Evolutionary conservation across 208 protist genomes (phyloP).

Genomic region (Wallacemonas rigidus): DNA sequence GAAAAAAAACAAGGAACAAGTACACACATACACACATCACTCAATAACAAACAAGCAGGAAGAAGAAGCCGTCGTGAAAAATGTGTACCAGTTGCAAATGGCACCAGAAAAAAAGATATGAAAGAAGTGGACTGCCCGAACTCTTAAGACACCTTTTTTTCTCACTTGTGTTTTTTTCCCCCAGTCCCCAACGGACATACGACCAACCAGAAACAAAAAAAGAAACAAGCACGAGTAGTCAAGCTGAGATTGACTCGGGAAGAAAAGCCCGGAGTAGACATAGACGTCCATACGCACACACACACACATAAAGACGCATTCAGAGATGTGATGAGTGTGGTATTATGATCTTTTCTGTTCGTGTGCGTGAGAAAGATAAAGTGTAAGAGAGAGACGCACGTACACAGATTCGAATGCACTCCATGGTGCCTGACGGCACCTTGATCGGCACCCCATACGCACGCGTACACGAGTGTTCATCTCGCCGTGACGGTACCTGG

Average conservation of each 20-base stretch:
- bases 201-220: not conserved
- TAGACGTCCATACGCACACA: not conserved
- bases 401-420: too few species aligned
- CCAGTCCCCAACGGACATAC: not conserved
- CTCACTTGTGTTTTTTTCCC: conserved; percentile 9
- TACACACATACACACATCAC: not conserved
- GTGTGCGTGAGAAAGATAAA: too few species aligned
- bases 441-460: too few species aligned
- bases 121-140: not conserved
- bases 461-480: too few species aligned
- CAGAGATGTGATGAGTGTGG: too few species aligned
- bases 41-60: not conserved
- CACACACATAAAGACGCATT: not conserved
- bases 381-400: too few species aligned
- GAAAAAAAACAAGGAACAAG: not conserved
- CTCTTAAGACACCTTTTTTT: conserved; percentile 4
- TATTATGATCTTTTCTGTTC: too few species aligned
- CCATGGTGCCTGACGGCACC: too few species aligned
- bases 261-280: not conserved
- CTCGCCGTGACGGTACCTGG: too few species aligned
- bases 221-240: not conserved
- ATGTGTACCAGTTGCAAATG: too few species aligned
- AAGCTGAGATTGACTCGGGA: too few species aligned
- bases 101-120: not conserved
- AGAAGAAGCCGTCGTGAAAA: not conserved